A percentile compares a stretch with the other conserved stretches of the same genome.
These are phyloP conservation scores for Tuber umbilicatum DNA, from an alignment of 495 filamentous ascomycete genomes.

Conservation along the genomic window DNA sequence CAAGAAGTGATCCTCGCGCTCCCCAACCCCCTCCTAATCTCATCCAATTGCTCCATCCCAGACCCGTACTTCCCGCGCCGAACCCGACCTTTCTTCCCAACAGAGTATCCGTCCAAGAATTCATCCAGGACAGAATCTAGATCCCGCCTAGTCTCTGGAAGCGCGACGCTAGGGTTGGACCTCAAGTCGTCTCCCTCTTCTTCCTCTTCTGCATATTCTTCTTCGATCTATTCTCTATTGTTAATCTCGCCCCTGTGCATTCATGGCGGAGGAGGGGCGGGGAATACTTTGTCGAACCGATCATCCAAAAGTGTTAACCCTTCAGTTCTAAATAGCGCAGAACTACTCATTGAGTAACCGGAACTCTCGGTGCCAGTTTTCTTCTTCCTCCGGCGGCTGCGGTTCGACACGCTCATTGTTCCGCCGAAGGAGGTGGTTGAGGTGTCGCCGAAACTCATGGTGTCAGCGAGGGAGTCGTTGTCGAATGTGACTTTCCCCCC, in stretches of 20 bases:
- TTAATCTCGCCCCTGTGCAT: not conserved
- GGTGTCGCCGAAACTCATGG: slow-evolving; percentile 41
- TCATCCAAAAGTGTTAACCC: slow-evolving; percentile 78
- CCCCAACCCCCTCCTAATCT: slow-evolving; percentile 73
- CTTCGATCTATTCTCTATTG: slow-evolving; percentile 53
- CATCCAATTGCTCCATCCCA: slow-evolving; percentile 83
- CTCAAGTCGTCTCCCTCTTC: slow-evolving; percentile 51
- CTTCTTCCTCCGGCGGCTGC: slow-evolving; percentile 59
- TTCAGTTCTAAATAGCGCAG: slow-evolving; percentile 78
- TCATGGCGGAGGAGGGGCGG: not conserved
- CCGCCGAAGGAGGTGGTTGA: slow-evolving; percentile 47
- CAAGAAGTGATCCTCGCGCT: slow-evolving; percentile 53
- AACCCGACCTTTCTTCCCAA: slow-evolving; percentile 61
- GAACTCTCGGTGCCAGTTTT: slow-evolving; percentile 87
- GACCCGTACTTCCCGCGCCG: slow-evolving; percentile 75
- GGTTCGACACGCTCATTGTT: slow-evolving; percentile 30
- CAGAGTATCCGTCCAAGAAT: slow-evolving; percentile 71
- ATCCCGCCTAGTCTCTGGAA: slow-evolving; percentile 58
- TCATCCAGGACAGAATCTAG: slow-evolving; percentile 91
- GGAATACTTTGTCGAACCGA: slow-evolving; percentile 65
- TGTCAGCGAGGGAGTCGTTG: slow-evolving; percentile 28
- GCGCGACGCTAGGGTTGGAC: slow-evolving; percentile 29
- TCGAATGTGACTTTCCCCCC: slow-evolving; percentile 13
- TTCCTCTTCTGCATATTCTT: slow-evolving; percentile 71
- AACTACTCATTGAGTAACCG: slow-evolving; percentile 94